A percentile compares a stretch with the other conserved stretches of the same genome.
Evolutionary conservation across 116 monocot genomes (phyloP).

Genomic region (Phalaenopsis hybrid): DNA sequence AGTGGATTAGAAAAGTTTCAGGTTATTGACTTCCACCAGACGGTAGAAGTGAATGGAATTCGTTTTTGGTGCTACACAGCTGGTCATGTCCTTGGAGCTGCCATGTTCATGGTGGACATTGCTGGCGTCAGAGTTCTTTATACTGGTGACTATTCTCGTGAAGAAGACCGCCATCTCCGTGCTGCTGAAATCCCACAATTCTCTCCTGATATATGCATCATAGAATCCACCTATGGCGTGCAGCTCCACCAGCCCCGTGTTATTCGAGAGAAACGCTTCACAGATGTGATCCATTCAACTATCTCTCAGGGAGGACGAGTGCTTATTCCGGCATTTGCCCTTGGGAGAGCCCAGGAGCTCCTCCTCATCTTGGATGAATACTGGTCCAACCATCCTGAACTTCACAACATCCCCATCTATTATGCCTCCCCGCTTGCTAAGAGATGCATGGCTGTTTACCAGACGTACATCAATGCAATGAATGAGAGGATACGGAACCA

Average conservation of each 20-base stretch:
- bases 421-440: conserved; percentile 96
- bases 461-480: conserved; percentile 98
- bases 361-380: conserved; percentile 94
- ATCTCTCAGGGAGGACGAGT: conserved; percentile 77
- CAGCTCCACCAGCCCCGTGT: conserved; percentile 89
- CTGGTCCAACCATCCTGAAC: conserved; percentile 86
- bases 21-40: conserved; percentile 99
- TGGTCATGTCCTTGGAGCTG: conserved; percentile 96
- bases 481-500: conserved; percentile 88
- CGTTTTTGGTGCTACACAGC: conserved; percentile 99
- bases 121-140: conserved; percentile 90
- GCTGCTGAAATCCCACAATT: conserved; percentile 90
- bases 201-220: conserved; percentile 90
- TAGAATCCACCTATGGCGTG: conserved; percentile 94
- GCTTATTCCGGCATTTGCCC: conserved; percentile 95
- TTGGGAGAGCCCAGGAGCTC: conserved; percentile 93
- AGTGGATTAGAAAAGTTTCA: conserved; percentile 17
- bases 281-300: conserved; percentile 81
- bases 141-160: conserved; percentile 95
- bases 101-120: conserved; percentile 99
- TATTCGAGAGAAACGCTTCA: conserved; percentile 88
- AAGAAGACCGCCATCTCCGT: conserved; percentile 88
- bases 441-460: conserved; percentile 96
- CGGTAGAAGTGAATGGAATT: conserved; percentile 91
- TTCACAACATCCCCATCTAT: conserved; percentile 88